Base-by-base conservation (phyloP, 164 flowering plant genomes). In the Pachysandra terminalis region DNA sequence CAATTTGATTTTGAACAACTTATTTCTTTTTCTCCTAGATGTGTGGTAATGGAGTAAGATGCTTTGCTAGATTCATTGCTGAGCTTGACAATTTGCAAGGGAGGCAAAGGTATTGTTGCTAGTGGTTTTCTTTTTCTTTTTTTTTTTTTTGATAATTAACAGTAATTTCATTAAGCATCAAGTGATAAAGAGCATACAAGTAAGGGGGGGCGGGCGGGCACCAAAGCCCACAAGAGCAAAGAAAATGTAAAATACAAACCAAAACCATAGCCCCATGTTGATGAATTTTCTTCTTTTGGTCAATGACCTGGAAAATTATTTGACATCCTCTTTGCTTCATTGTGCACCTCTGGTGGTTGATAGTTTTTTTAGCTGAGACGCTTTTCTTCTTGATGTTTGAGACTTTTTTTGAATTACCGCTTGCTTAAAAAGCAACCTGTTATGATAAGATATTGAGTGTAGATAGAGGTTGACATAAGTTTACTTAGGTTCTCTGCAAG, bases 11-110 rank as follows among this genome's bases (percentile, higher is more conserved):
- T 32, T 32, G 7, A 32, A 32, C n/a, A n/a, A n/a, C n/a, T n/a
- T n/a, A 32, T 32, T 3, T 32, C 37, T 23, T 60, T 9, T 67
- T 71, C 5, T 7, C 37, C 14, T 75, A 91, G 97, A 96, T 93
- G 99, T 96, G 99, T 81, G 99, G 99, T 52, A 96, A 96, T 81
- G 99, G 98, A 69, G 86, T 91, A 60, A 82, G 98, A 65, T 96
- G 99, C 85, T 88, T 91, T 80, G 99, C 99, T 41, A 87, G 85
- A 73, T 96, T 89, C 69, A 80, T 96, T 68, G 87, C 93, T 9
- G 87, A 89, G 77, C 87, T 93, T 78, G 91, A 93, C 45, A 86
- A 86, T 78, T 74, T 87, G 56, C 79, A 83, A 2, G 98, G 97
- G 71, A 84, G 61, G 66, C 87, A 87, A 37, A 86, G 98, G 98